Conservation (phyloP, 2,329 filamentous ascomycete genomes). For the Aspergillus pseudonomiae region DNA sequence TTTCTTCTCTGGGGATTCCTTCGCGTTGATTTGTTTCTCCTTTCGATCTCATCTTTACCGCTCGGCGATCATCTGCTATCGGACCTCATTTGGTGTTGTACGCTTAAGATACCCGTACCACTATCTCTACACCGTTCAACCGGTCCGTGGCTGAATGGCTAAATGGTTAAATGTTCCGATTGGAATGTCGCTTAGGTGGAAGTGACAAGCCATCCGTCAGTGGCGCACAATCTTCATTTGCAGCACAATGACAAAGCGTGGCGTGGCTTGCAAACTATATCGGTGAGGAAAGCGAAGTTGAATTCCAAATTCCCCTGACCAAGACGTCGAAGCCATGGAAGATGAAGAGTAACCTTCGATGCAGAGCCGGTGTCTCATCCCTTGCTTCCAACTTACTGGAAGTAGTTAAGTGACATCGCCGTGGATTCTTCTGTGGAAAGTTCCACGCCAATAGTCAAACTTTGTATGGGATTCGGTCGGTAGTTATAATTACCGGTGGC, state of each 20-base stretch:
- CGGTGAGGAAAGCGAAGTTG: background rate
- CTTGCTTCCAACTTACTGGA: background rate
- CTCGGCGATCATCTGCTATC: background rate
- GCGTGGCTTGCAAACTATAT: background rate
- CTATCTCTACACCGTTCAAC: background rate
- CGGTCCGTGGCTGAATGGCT: background rate
- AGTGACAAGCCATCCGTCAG: background rate
- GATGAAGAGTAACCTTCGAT: background rate
- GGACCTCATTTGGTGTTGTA: background rate
- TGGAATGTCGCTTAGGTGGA: background rate
- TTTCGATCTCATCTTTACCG: background rate
- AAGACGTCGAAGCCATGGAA: background rate
- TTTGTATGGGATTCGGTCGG: background rate
- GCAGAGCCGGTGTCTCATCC: background rate
- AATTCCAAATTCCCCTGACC: background rate
- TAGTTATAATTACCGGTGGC: background rate
- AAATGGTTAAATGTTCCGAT: background rate
- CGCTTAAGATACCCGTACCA: background rate
- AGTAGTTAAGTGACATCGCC: background rate
- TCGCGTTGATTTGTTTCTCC: background rate
- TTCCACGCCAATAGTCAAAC: constrained; percentile 4
- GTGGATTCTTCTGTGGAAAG: constrained; percentile 4
- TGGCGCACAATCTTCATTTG: background rate
- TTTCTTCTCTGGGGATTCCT: background rate
- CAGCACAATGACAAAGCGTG: background rate